These are phyloP conservation scores for Bryoglossum gracile DNA, from an alignment of 495 filamentous ascomycete genomes.

Conservation along the genomic window DNA sequence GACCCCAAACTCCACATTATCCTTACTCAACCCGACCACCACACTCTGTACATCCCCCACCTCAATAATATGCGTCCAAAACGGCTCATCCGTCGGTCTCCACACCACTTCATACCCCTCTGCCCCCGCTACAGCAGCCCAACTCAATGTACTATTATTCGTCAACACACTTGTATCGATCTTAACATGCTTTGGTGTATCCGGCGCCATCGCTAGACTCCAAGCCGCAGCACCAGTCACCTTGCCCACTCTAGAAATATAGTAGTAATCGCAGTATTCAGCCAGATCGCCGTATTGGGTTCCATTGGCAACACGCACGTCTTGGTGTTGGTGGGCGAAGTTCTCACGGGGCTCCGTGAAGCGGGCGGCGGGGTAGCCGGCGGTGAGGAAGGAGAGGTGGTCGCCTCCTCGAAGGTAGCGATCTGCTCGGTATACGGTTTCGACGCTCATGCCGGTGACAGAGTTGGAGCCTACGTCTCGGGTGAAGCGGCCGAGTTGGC, in stretches of 20 bases:
- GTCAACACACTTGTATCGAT: conserved; percentile 35
- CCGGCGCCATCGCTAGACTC: conserved; percentile 41
- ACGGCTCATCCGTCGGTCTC: conserved; percentile 36
- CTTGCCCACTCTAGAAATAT: conserved; percentile 39
- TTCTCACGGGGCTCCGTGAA: conserved; percentile 49
- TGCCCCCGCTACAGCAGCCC: conserved; percentile 26
- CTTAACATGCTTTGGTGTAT: conserved; percentile 36
- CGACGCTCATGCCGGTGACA: conserved; percentile 36
- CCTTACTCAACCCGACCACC: conserved; percentile 41
- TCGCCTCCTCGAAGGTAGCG: conserved; percentile 47
- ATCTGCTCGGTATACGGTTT: conserved; percentile 44
- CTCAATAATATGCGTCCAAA: conserved; percentile 38
- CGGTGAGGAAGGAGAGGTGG: conserved; percentile 42
- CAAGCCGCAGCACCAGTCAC: conserved; percentile 45
- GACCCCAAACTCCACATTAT: conserved; percentile 46
- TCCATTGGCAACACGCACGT: conserved; percentile 38
- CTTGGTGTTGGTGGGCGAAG: conserved; percentile 48
- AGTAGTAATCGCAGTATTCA: conserved; percentile 47
- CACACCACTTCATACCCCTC: conserved; percentile 44
- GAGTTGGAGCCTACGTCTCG: conserved; percentile 43
- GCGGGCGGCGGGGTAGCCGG: conserved; percentile 42
- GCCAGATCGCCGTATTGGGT: conserved; percentile 44
- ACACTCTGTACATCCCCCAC: conserved; percentile 33
- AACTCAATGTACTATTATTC: conserved; percentile 39
- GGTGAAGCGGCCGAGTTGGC: conserved; percentile 45